These are phyloP conservation scores for Posidonia australis DNA, from an alignment of 106 monocot species.

Conservation along the genomic window DNA sequence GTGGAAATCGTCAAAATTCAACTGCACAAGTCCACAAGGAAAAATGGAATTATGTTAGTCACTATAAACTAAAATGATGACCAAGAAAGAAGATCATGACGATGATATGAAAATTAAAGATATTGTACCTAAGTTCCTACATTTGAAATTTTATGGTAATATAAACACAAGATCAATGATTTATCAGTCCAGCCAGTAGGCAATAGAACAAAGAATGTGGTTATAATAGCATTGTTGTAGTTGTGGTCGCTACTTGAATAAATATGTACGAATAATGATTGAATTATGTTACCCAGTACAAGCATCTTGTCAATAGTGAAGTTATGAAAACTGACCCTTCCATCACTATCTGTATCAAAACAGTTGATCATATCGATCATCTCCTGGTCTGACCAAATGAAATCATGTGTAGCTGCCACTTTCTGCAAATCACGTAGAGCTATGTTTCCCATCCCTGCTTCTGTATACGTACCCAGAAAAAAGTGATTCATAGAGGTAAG, in stretches of 20 bases:
- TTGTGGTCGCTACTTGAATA: too few species aligned
- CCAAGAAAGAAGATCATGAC: not conserved
- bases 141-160: not conserved
- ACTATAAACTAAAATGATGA: not conserved
- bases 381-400: slow-evolving; percentile 67
- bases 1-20: not conserved
- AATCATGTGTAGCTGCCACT: slow-evolving; percentile 66
- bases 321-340: slow-evolving; percentile 32
- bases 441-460: slow-evolving; percentile 51
- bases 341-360: slow-evolving; percentile 64
- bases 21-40: not conserved
- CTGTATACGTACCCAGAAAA: not conserved
- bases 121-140: not conserved
- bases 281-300: too few species aligned
- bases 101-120: too few species aligned
- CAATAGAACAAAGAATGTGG: too few species aligned
- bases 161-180: not conserved
- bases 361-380: slow-evolving; percentile 62
- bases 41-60: not conserved
- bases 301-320: not conserved
- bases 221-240: not conserved
- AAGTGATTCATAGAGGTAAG: too few species aligned
- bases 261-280: too few species aligned
- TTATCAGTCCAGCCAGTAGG: not conserved
- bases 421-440: slow-evolving; percentile 43